Base-by-base conservation (phyloP, 2,329 filamentous ascomycete species). In the Stemphylium vesicarium region DNA sequence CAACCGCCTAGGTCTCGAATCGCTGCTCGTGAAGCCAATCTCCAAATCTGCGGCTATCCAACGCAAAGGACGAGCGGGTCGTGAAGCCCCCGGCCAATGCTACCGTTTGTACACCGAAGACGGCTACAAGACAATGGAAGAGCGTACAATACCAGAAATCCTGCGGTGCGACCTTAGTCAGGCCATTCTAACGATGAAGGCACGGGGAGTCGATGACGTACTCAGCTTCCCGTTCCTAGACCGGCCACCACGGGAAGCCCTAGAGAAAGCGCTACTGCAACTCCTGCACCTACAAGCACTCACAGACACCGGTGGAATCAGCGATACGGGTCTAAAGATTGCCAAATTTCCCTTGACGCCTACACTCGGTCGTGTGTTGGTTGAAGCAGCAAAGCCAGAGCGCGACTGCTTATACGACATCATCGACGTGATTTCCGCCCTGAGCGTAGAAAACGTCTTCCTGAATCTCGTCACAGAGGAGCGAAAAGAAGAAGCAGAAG, bases 11-110 rank as follows among this genome's bases (percentile, higher is more conserved):
- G 93, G 92, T 4, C 87, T 99, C 70, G 94, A 98, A 65, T 96
- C 94, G 0, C 83, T 99, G 1, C 82, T 98, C 0, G 88, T 91
- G 2, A 96, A 96, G 61, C 88, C 92, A 0, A 95, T 99, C 29
- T 97, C 93, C 0, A 91, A 92, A 68, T 96, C 94, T 0, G 96
- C 95, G 0, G 94, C 95, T 0, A 90, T 96, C 42, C 95, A 99
- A 74, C 84, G 95, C 53, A 87, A 91, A 47, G 95, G 95, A 73
- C 90, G 95, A 78, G 95, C 95, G 8, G 95, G 95, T 37, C 88
- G 95, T 82, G 95, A 99, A 77, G 92, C 88, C 0, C 85, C 92
- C 0, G 95, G 95, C 1, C 92, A 95, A 72, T 98, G 93, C 76
- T 96, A 88, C 72, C 84, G 95, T 37, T 79, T 99, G 1, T 99